phyloP scores from a whole-genome alignment of 768 basidiomycete genomes.

The Hygrophorus russula region DNA sequence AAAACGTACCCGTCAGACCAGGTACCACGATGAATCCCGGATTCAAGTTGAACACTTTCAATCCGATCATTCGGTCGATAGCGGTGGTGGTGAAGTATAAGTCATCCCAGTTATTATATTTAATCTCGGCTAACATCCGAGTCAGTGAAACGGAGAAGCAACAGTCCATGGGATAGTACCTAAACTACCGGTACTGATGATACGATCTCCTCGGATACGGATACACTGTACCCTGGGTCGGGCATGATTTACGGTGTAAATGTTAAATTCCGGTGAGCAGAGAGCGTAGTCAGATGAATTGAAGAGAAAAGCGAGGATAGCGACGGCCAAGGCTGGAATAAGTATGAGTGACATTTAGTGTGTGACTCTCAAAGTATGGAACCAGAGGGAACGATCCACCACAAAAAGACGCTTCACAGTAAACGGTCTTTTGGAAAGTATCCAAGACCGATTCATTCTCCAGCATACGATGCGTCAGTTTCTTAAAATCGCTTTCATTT shows the following conservation, averaged over 20 bases:
- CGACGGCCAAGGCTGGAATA: constrained; percentile 2
- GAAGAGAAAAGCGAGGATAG: neutral
- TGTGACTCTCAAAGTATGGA: neutral
- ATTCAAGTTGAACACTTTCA: constrained; percentile 8
- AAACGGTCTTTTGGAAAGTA: constrained; percentile 68
- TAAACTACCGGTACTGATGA: constrained; percentile 37
- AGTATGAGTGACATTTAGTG: neutral
- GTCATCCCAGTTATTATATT: neutral
- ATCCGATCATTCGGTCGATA: constrained; percentile 1
- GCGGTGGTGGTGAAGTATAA: neutral
- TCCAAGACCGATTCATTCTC: constrained; percentile 51
- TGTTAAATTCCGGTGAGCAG: constrained; percentile 38
- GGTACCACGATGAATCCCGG: constrained; percentile 48
- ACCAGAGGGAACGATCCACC: neutral
- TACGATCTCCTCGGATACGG: constrained; percentile 34
- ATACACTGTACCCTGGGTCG: constrained; percentile 50
- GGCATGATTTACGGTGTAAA: constrained; percentile 60
- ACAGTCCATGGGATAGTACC: constrained; percentile 19
- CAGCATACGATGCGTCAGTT: constrained; percentile 65
- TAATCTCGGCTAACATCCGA: neutral
- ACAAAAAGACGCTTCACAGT: constrained; percentile 31
- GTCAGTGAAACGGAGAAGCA: neutral
- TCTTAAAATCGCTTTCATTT: neutral
- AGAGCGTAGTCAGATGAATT: constrained; percentile 30
- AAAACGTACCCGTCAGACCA: constrained; percentile 51